Evolutionary conservation across 768 basidiomycete species (phyloP), one percentile per base, ranked within the genome.

Genomic region (Lactarius quietus): DNA sequence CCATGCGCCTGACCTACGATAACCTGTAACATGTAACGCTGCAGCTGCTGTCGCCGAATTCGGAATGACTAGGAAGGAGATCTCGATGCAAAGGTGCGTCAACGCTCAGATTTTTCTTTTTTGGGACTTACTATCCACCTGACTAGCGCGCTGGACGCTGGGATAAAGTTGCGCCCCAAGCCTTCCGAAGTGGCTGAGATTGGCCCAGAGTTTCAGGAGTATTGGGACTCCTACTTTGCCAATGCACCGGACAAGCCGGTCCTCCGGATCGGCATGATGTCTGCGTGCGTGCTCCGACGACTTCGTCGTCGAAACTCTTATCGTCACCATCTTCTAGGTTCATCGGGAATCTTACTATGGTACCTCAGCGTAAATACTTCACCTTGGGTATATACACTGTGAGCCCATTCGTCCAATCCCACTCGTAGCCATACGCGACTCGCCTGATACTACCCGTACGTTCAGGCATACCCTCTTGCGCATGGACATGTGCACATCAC

Each of bases 21-120:
- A n/a, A 29, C 26, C 33, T 14, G 3, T 18, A 41, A 14, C 0
- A 35, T 23, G 31, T 26, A 29, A 14, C 0, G 31, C 33, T 33
- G 26, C 43, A 81, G 78, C 74, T 59, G 75, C 76, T 70, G 69
- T 68, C 36, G 66, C 59, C 28, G 72, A 79, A 52, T 82, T 76
- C 74, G 62, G 70, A 70, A n/a, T n/a, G n/a, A n/a, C n/a, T n/a
- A n/a, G n/a, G n/a, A n/a, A n/a, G n/a, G n/a, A n/a, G n/a, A n/a
- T 82, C 48, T 76, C 88, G 69, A 78, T 84, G 1, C 78, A 82
- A 67, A 88, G 83, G 88, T 86, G 35, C 3, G 79, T 85, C 68
- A 78, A 71, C 8, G 29, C n/a, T n/a, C n/a, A n/a, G n/a, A n/a
- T n/a, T n/a, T n/a, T 15, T 23, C 3, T 63, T 1, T 18, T 10